A percentile compares a stretch with the other conserved stretches of the same genome.
phyloP scores from a whole-genome alignment of 2,329 filamentous ascomycete species.

The Niveomyces coronatus region DNA sequence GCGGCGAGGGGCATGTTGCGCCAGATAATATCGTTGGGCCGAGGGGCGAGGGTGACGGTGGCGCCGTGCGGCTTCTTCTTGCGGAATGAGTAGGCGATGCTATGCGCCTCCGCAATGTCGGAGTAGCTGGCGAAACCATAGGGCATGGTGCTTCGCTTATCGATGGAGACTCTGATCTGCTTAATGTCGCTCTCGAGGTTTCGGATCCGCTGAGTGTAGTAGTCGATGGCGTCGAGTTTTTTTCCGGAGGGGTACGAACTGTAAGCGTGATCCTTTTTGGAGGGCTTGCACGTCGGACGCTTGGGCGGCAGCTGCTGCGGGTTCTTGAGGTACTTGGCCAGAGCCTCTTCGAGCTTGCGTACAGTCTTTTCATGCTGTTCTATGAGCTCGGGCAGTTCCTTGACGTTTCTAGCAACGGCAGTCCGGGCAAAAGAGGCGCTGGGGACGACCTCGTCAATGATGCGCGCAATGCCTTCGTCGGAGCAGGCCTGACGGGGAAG shows the following conservation, averaged over 20 bases:
- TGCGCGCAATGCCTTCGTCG: conserved; percentile 77
- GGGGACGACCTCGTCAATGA: conserved; percentile 72
- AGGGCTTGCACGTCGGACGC: conserved; percentile 69
- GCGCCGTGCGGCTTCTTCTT: conserved; percentile 74
- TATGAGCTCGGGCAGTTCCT: conserved; percentile 76
- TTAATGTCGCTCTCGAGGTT: conserved; percentile 76
- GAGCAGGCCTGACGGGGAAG: conserved; percentile 66
- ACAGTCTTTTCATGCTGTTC: conserved; percentile 74
- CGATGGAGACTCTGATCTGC: conserved; percentile 69
- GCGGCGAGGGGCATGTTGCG: conserved; percentile 73
- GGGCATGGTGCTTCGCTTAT: conserved; percentile 77
- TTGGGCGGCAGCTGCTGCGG: conserved; percentile 67
- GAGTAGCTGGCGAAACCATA: conserved; percentile 95
- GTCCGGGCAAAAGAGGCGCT: conserved; percentile 70
- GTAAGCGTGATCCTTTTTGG: conserved; percentile 66
- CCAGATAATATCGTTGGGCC: conserved; percentile 91
- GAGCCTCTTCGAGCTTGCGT: conserved; percentile 66
- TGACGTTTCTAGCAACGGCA: conserved; percentile 83
- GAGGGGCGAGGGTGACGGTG: conserved; percentile 67
- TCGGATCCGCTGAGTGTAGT: conserved; percentile 75
- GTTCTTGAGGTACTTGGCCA: conserved; percentile 86
- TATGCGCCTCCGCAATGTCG: conserved; percentile 77
- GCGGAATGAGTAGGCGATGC: conserved; percentile 70
- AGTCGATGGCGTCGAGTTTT: conserved; percentile 90
- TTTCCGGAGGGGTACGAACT: conserved; percentile 53